phyloP scores from a whole-genome alignment of 2,329 filamentous ascomycete genomes.

The Aspergillus arachidicola region DNA sequence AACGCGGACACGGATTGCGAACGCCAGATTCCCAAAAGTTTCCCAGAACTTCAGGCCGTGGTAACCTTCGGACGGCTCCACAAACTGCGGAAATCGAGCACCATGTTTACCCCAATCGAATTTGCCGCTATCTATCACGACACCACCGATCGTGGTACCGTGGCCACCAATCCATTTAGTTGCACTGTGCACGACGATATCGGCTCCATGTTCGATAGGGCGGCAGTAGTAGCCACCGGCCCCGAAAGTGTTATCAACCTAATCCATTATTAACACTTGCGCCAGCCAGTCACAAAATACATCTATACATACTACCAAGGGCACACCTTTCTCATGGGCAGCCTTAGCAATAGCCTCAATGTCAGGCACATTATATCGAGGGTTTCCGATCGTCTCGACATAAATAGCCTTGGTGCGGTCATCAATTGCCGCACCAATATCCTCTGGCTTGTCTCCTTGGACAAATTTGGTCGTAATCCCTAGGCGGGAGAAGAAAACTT shows the following conservation, averaged over 20 bases:
- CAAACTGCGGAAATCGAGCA: conserved; percentile 87
- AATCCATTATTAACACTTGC: neutral
- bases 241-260: conserved; percentile 94
- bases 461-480: conserved; percentile 90
- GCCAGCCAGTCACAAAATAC: too few relatives aligned
- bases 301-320: conserved; percentile 57
- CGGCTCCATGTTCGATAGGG: conserved; percentile 86
- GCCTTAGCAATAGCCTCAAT: conserved; percentile 83
- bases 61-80: conserved; percentile 82
- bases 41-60: conserved; percentile 95
- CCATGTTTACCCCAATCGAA: conserved; percentile 91
- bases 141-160: conserved; percentile 85
- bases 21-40: conserved; percentile 78
- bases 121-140: conserved; percentile 84
- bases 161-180: conserved; percentile 98
- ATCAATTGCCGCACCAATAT: conserved; percentile 81
- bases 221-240: conserved; percentile 86
- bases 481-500: conserved; percentile 83
- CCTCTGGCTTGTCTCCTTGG: conserved; percentile 74
- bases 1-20: conserved; percentile 81
- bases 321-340: conserved; percentile 71
- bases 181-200: conserved; percentile 91
- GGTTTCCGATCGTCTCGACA: conserved; percentile 91
- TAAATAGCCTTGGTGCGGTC: conserved; percentile 92
- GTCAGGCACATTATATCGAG: conserved; percentile 89